Percentiles rank a stretch among this genome's conserved stretches.
Evolutionary conservation across 108 stramenopile species (phyloP).

Genomic region (Cyclotella kingstonii): DNA sequence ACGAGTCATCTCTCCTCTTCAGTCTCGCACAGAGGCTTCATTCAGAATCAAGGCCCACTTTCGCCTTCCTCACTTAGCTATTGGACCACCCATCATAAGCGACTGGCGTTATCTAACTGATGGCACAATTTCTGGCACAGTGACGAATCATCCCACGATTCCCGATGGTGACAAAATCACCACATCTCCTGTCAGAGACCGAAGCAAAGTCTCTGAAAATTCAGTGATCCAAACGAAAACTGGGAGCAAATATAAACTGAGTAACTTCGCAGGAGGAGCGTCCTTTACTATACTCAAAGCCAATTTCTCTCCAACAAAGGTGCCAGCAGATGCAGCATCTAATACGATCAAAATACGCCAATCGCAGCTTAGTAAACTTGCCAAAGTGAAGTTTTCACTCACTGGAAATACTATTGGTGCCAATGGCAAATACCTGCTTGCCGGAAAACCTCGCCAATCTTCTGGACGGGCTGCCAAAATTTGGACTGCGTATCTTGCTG

Average conservation of each 20-base stretch:
- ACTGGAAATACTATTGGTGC: constrained; percentile 30
- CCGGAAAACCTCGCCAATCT: constrained; percentile 44
- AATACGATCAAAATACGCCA: too few relatives aligned
- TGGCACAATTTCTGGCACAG: constrained; percentile 48
- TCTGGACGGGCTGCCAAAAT: constrained; percentile 40
- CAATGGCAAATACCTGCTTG: constrained; percentile 43
- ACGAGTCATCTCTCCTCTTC: constrained; percentile 3
- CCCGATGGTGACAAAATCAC: constrained; percentile 56
- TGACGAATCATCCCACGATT: constrained; percentile 58
- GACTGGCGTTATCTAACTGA: constrained; percentile 38
- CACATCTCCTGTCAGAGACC: constrained; percentile 41
- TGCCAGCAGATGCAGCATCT: constrained; percentile 1
- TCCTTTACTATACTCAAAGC: constrained; percentile 8
- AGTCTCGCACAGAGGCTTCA: neutral
- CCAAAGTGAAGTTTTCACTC: constrained; percentile 34
- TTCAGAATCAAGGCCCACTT: neutral
- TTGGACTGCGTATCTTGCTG: constrained; percentile 37
- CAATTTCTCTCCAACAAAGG: too few relatives aligned
- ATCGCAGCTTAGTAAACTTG: constrained; percentile 25
- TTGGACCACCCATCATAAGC: constrained; percentile 37
- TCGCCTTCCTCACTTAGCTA: constrained; percentile 22
- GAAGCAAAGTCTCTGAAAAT: constrained; percentile 21
- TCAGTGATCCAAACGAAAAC: constrained; percentile 59
- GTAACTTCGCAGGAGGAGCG: constrained; percentile 30
- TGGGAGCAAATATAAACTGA: constrained; percentile 76